A percentile compares a stretch with the other conserved stretches of the same genome.
These are phyloP conservation scores for Exobasidium rhododendri DNA, from an alignment of 1,284 basidiomycete genomes.

Conservation along the genomic window DNA sequence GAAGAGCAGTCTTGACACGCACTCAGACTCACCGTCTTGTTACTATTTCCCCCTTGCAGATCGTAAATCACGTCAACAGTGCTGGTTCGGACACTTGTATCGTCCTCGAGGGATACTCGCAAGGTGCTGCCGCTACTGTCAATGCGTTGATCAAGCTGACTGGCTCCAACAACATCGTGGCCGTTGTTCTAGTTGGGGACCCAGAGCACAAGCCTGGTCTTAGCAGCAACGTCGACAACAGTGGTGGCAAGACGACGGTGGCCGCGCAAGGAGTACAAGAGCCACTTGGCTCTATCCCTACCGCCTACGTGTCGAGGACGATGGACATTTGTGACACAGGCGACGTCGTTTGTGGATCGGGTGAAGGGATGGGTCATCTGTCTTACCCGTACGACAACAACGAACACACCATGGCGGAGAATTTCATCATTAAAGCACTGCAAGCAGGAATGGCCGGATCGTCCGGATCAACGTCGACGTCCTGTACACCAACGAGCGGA, in stretches of 20 bases:
- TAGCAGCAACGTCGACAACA: slow-evolving; percentile 46
- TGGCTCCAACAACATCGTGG: slow-evolving; percentile 38
- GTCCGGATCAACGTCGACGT: neutral
- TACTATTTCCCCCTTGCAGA: slow-evolving; percentile 5
- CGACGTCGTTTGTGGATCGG: slow-evolving; percentile 8
- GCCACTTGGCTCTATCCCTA: neutral
- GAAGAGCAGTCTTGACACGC: no score
- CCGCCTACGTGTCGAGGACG: slow-evolving; percentile 25
- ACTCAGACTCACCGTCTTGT: no score
- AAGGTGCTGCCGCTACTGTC: slow-evolving; percentile 49
- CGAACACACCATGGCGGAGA: neutral
- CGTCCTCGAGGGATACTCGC: slow-evolving; percentile 32
- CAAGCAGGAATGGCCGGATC: neutral
- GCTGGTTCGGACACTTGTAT: slow-evolving; percentile 25
- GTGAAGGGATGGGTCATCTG: neutral
- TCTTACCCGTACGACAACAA: neutral
- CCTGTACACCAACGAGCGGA: no score
- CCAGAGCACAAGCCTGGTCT: slow-evolving; percentile 43
- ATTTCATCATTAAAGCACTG: neutral
- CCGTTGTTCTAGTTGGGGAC: slow-evolving; percentile 51
- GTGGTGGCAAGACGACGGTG: slow-evolving; percentile 30
- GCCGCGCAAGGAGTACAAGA: slow-evolving; percentile 27
- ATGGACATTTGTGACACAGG: slow-evolving; percentile 50
- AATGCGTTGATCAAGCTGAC: slow-evolving; percentile 37
- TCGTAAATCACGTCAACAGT: slow-evolving; percentile 21